phyloP scores from a whole-genome alignment of 176 grass and related monocot species.

The Rhynchospora tenuis region DNA sequence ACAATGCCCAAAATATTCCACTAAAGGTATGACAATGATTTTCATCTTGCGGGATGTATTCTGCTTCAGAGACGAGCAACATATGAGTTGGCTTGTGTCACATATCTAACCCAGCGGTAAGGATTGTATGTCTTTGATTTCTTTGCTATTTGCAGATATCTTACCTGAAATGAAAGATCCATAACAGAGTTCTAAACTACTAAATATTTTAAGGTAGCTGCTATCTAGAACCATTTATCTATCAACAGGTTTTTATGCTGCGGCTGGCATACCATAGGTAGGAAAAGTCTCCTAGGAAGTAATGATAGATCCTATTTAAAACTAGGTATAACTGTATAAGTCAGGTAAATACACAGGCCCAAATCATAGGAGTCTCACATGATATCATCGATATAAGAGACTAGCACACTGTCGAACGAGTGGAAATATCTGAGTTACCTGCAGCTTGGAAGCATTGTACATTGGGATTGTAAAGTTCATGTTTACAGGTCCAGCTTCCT shows the following conservation, averaged over 20 bases:
- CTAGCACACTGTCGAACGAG: background rate
- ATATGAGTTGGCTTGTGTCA: conserved; percentile 93
- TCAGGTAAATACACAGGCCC: no score
- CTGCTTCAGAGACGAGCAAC: conserved; percentile 74
- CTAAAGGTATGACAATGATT: background rate
- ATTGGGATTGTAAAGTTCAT: conserved; percentile 98
- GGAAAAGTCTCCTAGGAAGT: no score
- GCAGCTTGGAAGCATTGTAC: conserved; percentile 95
- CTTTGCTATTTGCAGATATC: conserved; percentile 97
- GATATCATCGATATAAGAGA: background rate
- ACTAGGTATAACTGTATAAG: no score
- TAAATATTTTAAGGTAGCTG: background rate
- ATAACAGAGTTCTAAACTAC: background rate
- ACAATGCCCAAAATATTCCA: background rate
- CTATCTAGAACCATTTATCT: background rate
- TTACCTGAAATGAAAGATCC: conserved; percentile 50
- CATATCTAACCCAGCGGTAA: conserved; percentile 96
- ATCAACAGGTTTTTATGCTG: no score
- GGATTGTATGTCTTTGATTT: conserved; percentile 96
- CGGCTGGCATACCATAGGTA: no score
- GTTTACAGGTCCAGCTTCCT: conserved; percentile 93
- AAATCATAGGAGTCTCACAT: background rate
- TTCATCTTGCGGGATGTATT: background rate
- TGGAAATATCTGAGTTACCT: conserved; percentile 42
- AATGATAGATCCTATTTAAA: no score